Percentiles rank a stretch among this genome's conserved stretches.
These are phyloP conservation scores for Salix arbutifolia DNA, from an alignment of 345 rosid species.

Conservation along the genomic window DNA sequence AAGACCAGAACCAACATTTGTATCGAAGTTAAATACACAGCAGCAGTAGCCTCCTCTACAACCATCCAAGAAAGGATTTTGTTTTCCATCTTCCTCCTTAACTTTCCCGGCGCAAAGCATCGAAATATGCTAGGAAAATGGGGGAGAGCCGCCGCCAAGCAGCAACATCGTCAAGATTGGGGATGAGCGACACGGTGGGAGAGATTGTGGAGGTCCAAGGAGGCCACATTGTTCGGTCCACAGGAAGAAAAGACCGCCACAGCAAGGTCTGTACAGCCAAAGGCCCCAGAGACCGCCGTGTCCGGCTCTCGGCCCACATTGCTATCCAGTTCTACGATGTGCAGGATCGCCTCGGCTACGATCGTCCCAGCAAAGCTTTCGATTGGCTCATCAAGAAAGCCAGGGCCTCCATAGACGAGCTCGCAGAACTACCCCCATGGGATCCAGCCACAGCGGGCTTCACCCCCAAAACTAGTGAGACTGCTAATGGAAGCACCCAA, in stretches of 20 bases:
- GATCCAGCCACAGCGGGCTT: slow-evolving; percentile 36
- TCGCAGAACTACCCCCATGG: slow-evolving; percentile 82
- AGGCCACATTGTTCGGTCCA: slow-evolving; percentile 90
- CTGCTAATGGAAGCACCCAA: background rate
- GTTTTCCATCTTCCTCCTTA: slow-evolving; percentile 25
- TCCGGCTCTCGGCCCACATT: slow-evolving; percentile 89
- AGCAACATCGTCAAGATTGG: slow-evolving; percentile 47
- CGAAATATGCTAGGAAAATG: slow-evolving; percentile 52
- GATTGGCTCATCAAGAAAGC: slow-evolving; percentile 93
- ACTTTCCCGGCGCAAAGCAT: slow-evolving; percentile 29
- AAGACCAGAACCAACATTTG: slow-evolving; percentile 19
- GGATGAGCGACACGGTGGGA: slow-evolving; percentile 48
- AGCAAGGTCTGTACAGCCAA: slow-evolving; percentile 93
- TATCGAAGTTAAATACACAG: background rate
- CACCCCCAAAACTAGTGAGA: slow-evolving; percentile 4
- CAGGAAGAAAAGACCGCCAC: slow-evolving; percentile 81
- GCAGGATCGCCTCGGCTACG: slow-evolving; percentile 89
- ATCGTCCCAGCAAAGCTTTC: slow-evolving; percentile 93
- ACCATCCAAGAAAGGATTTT: slow-evolving; percentile 30
- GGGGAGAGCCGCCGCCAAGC: slow-evolving; percentile 48
- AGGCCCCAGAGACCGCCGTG: slow-evolving; percentile 94
- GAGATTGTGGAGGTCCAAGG: slow-evolving; percentile 94
- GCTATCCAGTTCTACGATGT: slow-evolving; percentile 96
- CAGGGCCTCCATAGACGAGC: slow-evolving; percentile 75
- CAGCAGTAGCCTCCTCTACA: background rate